phyloP scores from a whole-genome alignment of 176 grass and related monocot genomes.

The Miscanthus lutarioriparius region DNA sequence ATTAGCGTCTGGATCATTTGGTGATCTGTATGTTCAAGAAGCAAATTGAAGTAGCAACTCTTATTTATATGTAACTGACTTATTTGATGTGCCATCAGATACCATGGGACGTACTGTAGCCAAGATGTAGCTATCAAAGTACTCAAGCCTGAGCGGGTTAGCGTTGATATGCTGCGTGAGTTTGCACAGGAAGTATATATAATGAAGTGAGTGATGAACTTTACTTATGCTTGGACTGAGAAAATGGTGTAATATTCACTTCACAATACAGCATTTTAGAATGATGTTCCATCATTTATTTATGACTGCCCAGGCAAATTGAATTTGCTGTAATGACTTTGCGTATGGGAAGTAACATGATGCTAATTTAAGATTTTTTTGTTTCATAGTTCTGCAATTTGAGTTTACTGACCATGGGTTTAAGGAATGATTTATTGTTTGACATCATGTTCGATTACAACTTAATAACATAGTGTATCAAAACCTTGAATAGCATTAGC shows the following conservation, averaged over 20 bases:
- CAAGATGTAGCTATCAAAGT: constrained; percentile 97
- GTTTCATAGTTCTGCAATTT: constrained; percentile 12
- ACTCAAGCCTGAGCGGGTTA: constrained; percentile 72
- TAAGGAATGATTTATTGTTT: not conserved
- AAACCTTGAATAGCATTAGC: not conserved
- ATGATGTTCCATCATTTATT: constrained; percentile 11
- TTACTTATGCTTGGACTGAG: constrained; percentile 15
- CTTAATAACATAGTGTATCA: not conserved
- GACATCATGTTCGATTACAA: not conserved
- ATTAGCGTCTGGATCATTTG: constrained; percentile 75
- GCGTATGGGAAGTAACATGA: not conserved
- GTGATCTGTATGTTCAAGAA: constrained; percentile 75
- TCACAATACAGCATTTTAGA: not conserved
- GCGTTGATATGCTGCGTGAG: constrained; percentile 79
- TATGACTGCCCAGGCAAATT: constrained; percentile 22
- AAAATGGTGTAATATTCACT: not conserved
- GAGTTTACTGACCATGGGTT: not conserved
- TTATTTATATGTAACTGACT: constrained; percentile 35
- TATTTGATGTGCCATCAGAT: constrained; percentile 54
- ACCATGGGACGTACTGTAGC: constrained; percentile 78
- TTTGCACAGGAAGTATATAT: constrained; percentile 96
- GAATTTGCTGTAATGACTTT: not conserved
- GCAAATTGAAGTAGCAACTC: constrained; percentile 20
- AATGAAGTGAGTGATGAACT: constrained; percentile 67
- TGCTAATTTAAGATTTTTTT: not conserved